Conservation (phyloP, 495 filamentous ascomycete genomes). For the Amniculicola lignicola region DNA sequence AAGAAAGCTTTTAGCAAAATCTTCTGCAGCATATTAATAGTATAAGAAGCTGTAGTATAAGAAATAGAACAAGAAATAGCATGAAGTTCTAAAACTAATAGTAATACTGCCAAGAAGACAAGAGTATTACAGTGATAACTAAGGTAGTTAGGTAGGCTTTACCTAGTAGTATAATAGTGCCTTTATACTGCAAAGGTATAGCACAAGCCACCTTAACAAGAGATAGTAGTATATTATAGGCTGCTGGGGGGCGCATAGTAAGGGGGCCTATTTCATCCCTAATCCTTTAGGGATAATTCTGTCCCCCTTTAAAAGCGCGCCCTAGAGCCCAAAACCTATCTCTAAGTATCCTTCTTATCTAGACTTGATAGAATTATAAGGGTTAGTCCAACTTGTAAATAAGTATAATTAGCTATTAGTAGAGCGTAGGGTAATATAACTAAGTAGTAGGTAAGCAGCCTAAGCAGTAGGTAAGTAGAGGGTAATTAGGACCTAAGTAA, state of each 20-base stretch:
- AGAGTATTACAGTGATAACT: constrained; percentile 3
- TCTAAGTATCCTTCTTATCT: too few relatives aligned
- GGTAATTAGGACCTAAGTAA: too few relatives aligned
- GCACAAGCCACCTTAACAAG: background rate
- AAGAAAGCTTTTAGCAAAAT: too few relatives aligned
- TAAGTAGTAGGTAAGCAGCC: too few relatives aligned
- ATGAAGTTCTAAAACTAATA: background rate
- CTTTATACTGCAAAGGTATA: constrained; percentile 9
- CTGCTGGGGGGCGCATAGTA: background rate
- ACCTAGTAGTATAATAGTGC: background rate
- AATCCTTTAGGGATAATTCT: background rate
- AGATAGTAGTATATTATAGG: constrained; percentile 4
- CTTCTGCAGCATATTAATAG: constrained; percentile 2
- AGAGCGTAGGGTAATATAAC: constrained; percentile 9
- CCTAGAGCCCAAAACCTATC: constrained; percentile 4
- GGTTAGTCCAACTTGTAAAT: constrained; percentile 1
- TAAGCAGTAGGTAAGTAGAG: too few relatives aligned
- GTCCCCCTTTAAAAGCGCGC: constrained; percentile 3
- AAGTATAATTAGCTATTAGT: too few relatives aligned
- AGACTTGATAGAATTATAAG: constrained; percentile 1
- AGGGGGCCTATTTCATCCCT: too few relatives aligned
- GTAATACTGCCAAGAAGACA: background rate
- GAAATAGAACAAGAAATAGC: constrained; percentile 10
- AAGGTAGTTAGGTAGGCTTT: background rate
- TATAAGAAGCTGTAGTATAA: constrained; percentile 1